Conservation (phyloP, 306 rosid species). For the Benincasa hispida region DNA sequence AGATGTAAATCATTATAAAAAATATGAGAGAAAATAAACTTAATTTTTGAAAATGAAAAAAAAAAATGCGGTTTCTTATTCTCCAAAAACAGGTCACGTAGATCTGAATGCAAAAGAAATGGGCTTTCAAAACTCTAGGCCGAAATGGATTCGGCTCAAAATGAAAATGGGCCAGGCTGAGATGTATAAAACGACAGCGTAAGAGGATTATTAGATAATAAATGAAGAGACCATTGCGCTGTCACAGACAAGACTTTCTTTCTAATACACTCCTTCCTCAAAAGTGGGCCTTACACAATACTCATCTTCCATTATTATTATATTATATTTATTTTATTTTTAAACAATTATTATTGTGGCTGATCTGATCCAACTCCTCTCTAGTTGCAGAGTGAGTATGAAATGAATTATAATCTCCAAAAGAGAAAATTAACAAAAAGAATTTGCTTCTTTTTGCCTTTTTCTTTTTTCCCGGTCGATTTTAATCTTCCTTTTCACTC, state of each 20-base stretch:
- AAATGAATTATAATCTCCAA: background rate
- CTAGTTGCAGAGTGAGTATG: background rate
- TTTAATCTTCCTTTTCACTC: background rate
- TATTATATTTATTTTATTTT: no score
- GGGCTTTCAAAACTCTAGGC: background rate
- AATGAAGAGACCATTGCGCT: background rate
- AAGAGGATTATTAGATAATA: background rate
- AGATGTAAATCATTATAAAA: no score
- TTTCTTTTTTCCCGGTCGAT: background rate
- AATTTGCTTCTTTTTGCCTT: background rate
- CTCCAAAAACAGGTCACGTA: no score
- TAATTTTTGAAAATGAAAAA: no score
- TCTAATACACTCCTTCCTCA: conserved; percentile 9
- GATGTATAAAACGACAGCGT: conserved; percentile 4
- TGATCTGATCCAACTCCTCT: conserved; percentile 3
- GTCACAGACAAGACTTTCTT: background rate
- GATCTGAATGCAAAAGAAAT: background rate
- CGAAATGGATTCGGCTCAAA: background rate
- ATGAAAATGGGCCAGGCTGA: background rate
- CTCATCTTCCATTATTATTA: background rate
- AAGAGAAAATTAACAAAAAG: background rate
- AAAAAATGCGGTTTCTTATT: no score
- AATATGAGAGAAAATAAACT: no score
- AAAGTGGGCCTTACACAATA: conserved; percentile 25
- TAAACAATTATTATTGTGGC: background rate